Percentiles rank a stretch among this genome's conserved stretches.
Conservation (phyloP, 768 basidiomycete species). For the Suillus subluteus region DNA sequence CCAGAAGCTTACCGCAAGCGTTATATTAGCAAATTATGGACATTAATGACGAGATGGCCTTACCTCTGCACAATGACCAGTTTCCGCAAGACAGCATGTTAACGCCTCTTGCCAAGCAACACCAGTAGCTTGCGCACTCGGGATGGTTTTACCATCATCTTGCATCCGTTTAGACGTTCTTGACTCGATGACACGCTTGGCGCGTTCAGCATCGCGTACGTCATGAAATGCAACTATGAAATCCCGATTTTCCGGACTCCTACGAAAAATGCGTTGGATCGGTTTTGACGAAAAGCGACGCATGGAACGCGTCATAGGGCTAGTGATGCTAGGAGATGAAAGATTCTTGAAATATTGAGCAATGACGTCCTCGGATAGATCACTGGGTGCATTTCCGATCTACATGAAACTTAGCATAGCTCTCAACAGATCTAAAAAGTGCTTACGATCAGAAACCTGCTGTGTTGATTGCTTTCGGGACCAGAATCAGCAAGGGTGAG, state of each 20-base stretch:
- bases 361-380: conserved; percentile 34
- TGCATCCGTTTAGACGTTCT: conserved; percentile 16
- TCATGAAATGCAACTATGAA: conserved; percentile 67
- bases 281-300: conserved; percentile 21
- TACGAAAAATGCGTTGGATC: conserved; percentile 62
- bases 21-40: conserved; percentile 15
- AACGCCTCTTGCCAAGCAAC: conserved; percentile 31
- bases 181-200: conserved; percentile 44
- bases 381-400: conserved; percentile 44
- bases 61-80: conserved; percentile 51
- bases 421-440: background rate
- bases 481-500: conserved; percentile 31
- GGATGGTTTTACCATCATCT: conserved; percentile 15
- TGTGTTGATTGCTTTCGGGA: conserved; percentile 21
- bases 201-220: conserved; percentile 53
- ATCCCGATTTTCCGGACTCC: conserved; percentile 53
- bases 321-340: conserved; percentile 21
- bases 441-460: conserved; percentile 37
- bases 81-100: conserved; percentile 48
- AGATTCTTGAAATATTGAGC: conserved; percentile 34
- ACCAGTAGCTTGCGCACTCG: conserved; percentile 9
- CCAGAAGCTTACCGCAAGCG: conserved; percentile 48
- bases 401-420: conserved; percentile 26
- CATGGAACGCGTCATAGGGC: conserved; percentile 1
- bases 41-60: conserved; percentile 16